Evolutionary conservation across 2,329 filamentous ascomycete genomes (phyloP), one percentile per base, ranked within the genome.

Genomic region (Microsporum audouinii): DNA sequence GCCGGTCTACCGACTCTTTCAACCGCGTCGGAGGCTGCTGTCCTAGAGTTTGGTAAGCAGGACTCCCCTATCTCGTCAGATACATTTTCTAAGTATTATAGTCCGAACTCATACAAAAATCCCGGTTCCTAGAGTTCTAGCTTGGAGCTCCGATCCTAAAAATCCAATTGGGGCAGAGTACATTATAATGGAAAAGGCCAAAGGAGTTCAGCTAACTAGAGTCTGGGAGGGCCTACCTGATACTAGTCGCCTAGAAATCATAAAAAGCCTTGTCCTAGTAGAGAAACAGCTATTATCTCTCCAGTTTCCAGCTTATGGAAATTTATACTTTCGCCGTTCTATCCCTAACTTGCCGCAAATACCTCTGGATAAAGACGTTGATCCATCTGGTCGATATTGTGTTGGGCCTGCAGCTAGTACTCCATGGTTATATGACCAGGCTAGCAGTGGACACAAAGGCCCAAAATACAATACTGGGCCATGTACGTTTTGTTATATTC

Each of bases 21-120:
- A n/a, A 72, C 70, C n/a, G 70, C 68, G 2, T 66, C 65, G 17
- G 72, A 74, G 62, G 70, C 72, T 5, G 71, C 67, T 2, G 63
- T 62, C 61, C 61, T 71, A 49, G 61, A 70, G 60, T 71, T 65
- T 36, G 45, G 66, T 70, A 66, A 58, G 41, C 3, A 10, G 7
- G 17, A 33, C 1, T 29, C 2, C 1, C 14, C 39, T 14, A 1
- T 23, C 38, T 14, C 14, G 6, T 27, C 7, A 12, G 38, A 41
- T 31, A 3, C 2, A 2, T 61, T 31, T 8, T 29, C 23, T 14
- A 33, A 38, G 67, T 65, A 73, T 61, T 59, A 63, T 14, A 66
- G 17, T 53, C 17, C 29, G 55, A 39, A 65, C 23, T 38, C 66
- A 7, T 27, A 33, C 39, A 10, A 57, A 55, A 31, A 63, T 68